A percentile compares a stretch with the other conserved stretches of the same genome.
These are phyloP conservation scores for Seiridium unicorne DNA, from an alignment of 2,329 filamentous ascomycete species.

Conservation along the genomic window DNA sequence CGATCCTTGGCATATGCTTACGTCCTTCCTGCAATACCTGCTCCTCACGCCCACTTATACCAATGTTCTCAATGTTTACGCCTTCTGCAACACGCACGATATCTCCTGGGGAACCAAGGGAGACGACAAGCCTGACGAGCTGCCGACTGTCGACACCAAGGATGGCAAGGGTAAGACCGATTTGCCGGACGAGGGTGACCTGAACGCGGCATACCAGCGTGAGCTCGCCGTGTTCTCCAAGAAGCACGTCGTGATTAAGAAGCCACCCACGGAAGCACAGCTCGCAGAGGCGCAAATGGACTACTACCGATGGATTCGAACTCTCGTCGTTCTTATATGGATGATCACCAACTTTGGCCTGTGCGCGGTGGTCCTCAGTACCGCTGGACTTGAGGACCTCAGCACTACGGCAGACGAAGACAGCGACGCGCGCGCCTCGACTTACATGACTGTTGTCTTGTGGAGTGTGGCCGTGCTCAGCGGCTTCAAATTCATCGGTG, in stretches of 20 bases:
- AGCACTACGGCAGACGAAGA: constrained; percentile 44
- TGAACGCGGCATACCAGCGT: constrained; percentile 91
- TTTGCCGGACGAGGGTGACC: constrained; percentile 88
- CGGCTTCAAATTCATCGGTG: constrained; percentile 83
- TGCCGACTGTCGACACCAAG: constrained; percentile 85
- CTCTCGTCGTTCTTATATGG: constrained; percentile 88
- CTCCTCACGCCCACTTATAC: constrained; percentile 94
- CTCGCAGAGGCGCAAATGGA: constrained; percentile 87
- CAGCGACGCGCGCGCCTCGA: constrained; percentile 59
- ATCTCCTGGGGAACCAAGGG: constrained; percentile 98
- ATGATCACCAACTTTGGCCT: constrained; percentile 95
- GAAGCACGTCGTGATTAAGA: constrained; percentile 74
- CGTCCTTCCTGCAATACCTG: constrained; percentile 91
- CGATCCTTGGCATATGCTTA: constrained; percentile 99
- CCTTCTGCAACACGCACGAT: constrained; percentile 97
- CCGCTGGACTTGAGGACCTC: constrained; percentile 75
- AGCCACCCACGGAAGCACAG: constrained; percentile 50
- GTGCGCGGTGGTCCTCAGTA: constrained; percentile 80
- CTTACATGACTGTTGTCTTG: constrained; percentile 84
- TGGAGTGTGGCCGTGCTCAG: constrained; percentile 87
- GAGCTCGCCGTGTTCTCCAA: constrained; percentile 72
- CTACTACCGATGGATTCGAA: constrained; percentile 96
- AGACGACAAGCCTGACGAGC: constrained; percentile 90
- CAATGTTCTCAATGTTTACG: constrained; percentile 98
- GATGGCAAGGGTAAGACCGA: constrained; percentile 90